phyloP scores from a whole-genome alignment of 2,329 filamentous ascomycete genomes.

The Diaporthe longicolla region DNA sequence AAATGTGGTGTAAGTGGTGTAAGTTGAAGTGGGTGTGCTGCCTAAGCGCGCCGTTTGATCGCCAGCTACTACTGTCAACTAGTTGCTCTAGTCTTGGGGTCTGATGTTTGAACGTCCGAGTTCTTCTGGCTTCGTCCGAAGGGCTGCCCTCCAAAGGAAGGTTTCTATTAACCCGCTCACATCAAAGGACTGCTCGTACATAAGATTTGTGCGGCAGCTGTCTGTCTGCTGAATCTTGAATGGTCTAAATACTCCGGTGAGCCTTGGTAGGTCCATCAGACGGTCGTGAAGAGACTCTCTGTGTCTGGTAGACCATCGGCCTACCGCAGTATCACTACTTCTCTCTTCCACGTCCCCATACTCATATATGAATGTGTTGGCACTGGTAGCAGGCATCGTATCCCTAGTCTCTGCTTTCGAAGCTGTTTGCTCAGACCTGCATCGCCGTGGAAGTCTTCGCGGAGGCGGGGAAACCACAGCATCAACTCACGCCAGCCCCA shows the following conservation, averaged over 20 bases:
- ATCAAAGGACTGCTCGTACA: background rate
- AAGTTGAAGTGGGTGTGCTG: background rate
- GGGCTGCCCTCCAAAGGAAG: background rate
- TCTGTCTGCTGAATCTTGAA: background rate
- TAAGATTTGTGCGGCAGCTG: background rate
- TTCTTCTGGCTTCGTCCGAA: conserved; percentile 20
- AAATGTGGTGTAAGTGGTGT: background rate
- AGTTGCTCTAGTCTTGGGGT: background rate
- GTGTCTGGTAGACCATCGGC: background rate
- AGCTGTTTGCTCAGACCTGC: background rate
- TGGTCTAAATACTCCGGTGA: conserved; percentile 9
- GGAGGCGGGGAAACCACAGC: background rate
- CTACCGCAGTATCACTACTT: background rate
- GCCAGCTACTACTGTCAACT: conserved; percentile 24
- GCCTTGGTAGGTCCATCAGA: background rate
- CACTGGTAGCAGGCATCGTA: background rate
- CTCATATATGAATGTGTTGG: background rate
- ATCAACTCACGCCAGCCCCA: background rate
- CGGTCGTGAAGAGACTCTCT: background rate
- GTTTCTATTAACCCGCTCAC: background rate
- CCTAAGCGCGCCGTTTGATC: conserved; percentile 20
- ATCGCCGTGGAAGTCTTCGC: background rate
- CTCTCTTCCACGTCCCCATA: background rate
- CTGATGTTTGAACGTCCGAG: conserved; percentile 15
- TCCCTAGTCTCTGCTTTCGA: background rate